Base-by-base conservation (phyloP, 805 yeast genomes). In the Naumovozyma baii region DNA sequence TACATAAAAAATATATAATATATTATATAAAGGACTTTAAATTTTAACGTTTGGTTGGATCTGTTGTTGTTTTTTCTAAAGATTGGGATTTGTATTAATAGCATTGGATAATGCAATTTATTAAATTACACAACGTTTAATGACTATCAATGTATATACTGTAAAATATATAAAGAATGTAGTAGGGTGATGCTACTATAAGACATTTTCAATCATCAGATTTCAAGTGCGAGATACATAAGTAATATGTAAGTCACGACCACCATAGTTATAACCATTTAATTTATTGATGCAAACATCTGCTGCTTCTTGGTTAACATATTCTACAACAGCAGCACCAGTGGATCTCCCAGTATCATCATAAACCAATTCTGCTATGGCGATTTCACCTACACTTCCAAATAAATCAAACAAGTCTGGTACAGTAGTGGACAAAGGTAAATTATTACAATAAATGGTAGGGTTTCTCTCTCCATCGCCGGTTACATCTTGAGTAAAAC, bases 341-440 rank as follows among this genome's bases (percentile, higher is more conserved):
- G 80, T 68, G 18, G 94, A 77, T 53, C 78, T 72, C 28, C 92
- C 94, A 26, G 64, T 63, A 3, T 68, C 56, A 46, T 72, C 73
- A 51, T 62, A 74, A 57, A 79, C 84, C 44, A 90, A 70, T 59
- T 84, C 94, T 19, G 96, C 95, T 33, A 70, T 71, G 31, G 63
- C 66, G 20, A 90, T 86, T 37, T 73, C 66, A 20, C 95, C 95
- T 38, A 87, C 74, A 33, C 90, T 80, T 58, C 81, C 90, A 59
- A 88, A 88, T 43, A 90, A 70, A 50, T 88, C 96, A 47, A 70
- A 75, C 49, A 90, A 72, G 62, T 90, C 96, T 42, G 80, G 78
- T 47, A 78, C 77, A 22, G 87, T 74, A 14, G 96, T 88, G 39
- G 87, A 80, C 71, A 77, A 86, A 30, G 97, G 97, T 56, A 90